Percentiles rank a stretch among this genome's conserved stretches.
These are phyloP conservation scores for Niebla homalea DNA, from an alignment of 495 filamentous ascomycete genomes.

Conservation along the genomic window DNA sequence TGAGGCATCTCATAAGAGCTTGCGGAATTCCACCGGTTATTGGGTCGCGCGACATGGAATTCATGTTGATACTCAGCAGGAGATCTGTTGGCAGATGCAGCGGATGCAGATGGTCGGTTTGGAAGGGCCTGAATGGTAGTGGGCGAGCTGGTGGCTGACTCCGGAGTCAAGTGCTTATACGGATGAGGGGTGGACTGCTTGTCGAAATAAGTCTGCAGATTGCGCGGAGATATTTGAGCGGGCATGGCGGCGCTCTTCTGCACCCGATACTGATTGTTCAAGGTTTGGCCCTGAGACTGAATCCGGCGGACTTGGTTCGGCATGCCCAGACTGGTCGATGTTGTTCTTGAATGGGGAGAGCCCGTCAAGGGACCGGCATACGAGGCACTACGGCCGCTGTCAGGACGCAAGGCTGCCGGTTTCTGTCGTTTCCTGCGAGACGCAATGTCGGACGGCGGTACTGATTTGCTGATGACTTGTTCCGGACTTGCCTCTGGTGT, in stretches of 20 bases:
- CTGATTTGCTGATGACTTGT: not conserved
- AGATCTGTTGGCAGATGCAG: constrained; percentile 27
- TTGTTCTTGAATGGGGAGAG: constrained; percentile 27
- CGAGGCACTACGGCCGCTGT: constrained; percentile 22
- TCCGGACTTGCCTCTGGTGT: constrained; percentile 22
- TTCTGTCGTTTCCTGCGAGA: constrained; percentile 40
- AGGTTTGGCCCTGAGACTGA: constrained; percentile 35
- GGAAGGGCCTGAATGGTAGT: constrained; percentile 28
- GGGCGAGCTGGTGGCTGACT: constrained; percentile 23
- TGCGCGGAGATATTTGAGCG: constrained; percentile 40
- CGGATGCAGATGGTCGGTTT: constrained; percentile 34
- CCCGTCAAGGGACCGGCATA: constrained; percentile 30
- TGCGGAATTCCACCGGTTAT: constrained; percentile 23
- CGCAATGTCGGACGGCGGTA: constrained; percentile 31
- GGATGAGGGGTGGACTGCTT: constrained; percentile 30
- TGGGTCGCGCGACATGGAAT: not conserved
- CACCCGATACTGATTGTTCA: constrained; percentile 37
- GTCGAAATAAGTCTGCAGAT: constrained; percentile 31
- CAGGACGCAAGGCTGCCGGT: constrained; percentile 38
- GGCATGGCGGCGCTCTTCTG: constrained; percentile 30
- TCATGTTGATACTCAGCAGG: constrained; percentile 4
- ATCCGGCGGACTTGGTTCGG: constrained; percentile 37
- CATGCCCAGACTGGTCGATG: constrained; percentile 23
- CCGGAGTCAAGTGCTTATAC: constrained; percentile 10
- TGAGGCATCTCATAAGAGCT: not conserved